phyloP scores from a whole-genome alignment of 2,329 filamentous ascomycete species.

The Cordyceps tenuipes region DNA sequence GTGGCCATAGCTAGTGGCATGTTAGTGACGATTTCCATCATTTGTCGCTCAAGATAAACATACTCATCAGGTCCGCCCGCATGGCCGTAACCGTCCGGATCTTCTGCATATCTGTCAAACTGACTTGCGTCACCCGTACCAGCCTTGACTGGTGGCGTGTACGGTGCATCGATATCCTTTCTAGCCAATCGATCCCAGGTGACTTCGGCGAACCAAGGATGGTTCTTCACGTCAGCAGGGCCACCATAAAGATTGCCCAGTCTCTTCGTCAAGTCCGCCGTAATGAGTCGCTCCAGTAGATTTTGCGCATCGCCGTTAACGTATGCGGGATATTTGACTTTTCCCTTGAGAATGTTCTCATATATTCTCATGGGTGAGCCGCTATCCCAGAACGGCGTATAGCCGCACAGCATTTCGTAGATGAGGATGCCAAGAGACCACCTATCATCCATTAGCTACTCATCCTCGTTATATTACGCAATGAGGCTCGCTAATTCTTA shows the following conservation, averaged over 20 bases:
- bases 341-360: slow-evolving; percentile 94
- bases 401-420: slow-evolving; percentile 98
- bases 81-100: slow-evolving; percentile 83
- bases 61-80: slow-evolving; percentile 71
- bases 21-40: neutral
- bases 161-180: slow-evolving; percentile 97
- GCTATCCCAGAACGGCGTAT: slow-evolving; percentile 98
- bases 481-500: slow-evolving; percentile 38
- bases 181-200: slow-evolving; percentile 91
- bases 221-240: slow-evolving; percentile 85
- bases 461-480: neutral
- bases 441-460: slow-evolving; percentile 41
- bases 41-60: slow-evolving; percentile 33
- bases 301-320: slow-evolving; percentile 92
- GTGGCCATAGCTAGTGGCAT: slow-evolving; percentile 54
- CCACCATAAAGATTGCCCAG: slow-evolving; percentile 90
- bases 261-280: slow-evolving; percentile 86
- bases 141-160: slow-evolving; percentile 90
- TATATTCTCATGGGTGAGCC: slow-evolving; percentile 99
- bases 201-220: slow-evolving; percentile 94
- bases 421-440: slow-evolving; percentile 98
- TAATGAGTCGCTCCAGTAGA: slow-evolving; percentile 86
- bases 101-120: slow-evolving; percentile 96
- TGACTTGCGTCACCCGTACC: slow-evolving; percentile 93
- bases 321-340: slow-evolving; percentile 94